A percentile compares a stretch with the other conserved stretches of the same genome.
Evolutionary conservation across 2,329 filamentous ascomycete species (phyloP).

Genomic region (Paecilomyces fulvus): DNA sequence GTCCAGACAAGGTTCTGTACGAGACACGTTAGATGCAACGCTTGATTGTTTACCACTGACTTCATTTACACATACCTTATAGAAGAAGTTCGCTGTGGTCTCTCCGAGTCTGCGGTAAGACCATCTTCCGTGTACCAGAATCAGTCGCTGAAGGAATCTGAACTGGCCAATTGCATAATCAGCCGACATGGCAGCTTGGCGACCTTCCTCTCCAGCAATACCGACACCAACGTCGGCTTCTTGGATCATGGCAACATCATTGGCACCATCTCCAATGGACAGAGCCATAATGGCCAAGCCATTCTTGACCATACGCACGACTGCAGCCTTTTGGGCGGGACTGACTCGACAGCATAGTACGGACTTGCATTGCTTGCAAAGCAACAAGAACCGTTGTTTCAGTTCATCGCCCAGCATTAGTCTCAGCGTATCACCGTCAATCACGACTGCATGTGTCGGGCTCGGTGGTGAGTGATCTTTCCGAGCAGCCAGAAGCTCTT

Average conservation of each 20-base stretch:
- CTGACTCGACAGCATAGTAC: constrained; percentile 97
- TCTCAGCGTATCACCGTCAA: constrained; percentile 89
- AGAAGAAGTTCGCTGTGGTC: constrained; percentile 97
- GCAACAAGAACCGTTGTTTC: constrained; percentile 83
- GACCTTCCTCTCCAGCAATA: constrained; percentile 85
- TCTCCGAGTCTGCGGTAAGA: constrained; percentile 92
- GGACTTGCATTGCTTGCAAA: constrained; percentile 95
- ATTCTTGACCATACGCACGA: constrained; percentile 89
- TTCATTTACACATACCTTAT: constrained; percentile 56
- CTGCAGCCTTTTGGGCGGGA: constrained; percentile 93
- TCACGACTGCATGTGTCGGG: constrained; percentile 83
- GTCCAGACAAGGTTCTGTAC: constrained; percentile 89
- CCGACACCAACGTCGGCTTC: constrained; percentile 95
- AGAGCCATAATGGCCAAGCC: constrained; percentile 94
- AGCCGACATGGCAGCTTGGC: constrained; percentile 91
- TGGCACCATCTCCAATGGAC: constrained; percentile 86
- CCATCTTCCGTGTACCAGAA: constrained; percentile 88
- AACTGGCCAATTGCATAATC: constrained; percentile 96
- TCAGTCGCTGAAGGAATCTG: constrained; percentile 72
- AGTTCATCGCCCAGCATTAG: constrained; percentile 73
- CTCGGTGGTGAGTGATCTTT: constrained; percentile 78
- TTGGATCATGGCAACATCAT: constrained; percentile 97
- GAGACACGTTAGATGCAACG: constrained; percentile 15
- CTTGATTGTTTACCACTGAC: background rate
- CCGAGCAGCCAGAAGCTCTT: constrained; percentile 70